Conservation (phyloP, 257 asterid genomes). For the Ilex aquifolium region DNA sequence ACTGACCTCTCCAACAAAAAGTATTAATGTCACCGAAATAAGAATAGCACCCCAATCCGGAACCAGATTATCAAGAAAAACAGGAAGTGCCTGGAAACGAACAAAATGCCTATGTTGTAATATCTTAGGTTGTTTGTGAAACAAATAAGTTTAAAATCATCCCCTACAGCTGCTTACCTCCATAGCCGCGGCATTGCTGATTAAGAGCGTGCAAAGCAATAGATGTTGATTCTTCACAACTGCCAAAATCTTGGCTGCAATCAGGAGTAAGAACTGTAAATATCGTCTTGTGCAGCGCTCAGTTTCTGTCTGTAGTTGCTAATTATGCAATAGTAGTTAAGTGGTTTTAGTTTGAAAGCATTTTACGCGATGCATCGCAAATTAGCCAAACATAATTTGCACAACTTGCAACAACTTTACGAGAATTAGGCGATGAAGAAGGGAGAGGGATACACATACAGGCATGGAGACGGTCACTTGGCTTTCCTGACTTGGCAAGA, state of each 20-base stretch:
- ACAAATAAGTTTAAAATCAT: conserved; percentile 1
- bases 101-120: background rate
- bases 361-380: too few species aligned
- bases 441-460: background rate
- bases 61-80: conserved; percentile 68
- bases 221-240: conserved; percentile 77
- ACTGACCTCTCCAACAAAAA: conserved; percentile 82
- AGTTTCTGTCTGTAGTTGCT: too few species aligned
- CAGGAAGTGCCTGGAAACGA: conserved; percentile 80
- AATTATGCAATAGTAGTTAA: too few species aligned
- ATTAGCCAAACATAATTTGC: too few species aligned
- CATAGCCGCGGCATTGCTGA: conserved; percentile 91
- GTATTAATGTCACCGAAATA: conserved; percentile 87
- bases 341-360: too few species aligned
- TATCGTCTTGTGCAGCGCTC: background rate
- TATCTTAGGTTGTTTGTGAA: background rate
- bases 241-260: conserved; percentile 69
- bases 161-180: conserved; percentile 40
- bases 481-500: conserved; percentile 25
- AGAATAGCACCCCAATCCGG: conserved; percentile 89
- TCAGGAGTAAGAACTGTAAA: background rate
- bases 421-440: too few species aligned
- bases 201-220: conserved; percentile 72
- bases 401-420: too few species aligned
- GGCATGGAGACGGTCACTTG: conserved; percentile 21